Base-by-base conservation (phyloP, 2,329 filamentous ascomycete species). In the Domatiomyces globalis region DNA sequence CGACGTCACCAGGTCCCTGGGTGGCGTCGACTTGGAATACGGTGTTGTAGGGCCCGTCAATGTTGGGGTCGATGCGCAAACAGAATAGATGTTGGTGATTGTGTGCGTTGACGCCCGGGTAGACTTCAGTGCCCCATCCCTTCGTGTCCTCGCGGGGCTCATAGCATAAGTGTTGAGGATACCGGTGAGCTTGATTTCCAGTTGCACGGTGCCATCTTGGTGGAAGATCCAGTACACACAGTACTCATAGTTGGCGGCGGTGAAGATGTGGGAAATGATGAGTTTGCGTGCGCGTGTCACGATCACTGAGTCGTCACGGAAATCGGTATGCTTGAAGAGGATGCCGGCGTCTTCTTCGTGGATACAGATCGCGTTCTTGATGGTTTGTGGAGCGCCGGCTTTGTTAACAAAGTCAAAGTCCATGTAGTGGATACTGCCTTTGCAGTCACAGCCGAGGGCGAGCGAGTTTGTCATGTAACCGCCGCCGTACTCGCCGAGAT, bases 1-100 rank as follows among this genome's bases (percentile, higher is more conserved):
- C 89, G 0, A 90, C 83, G 4, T 84, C 82, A 0, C 80, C 87
- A 0, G 84, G 75, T 0, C 83, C 83, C 1, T 76, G 73, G 1
- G 80, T 75, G 0, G 87, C 84, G 60, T 95, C 89, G 10, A 84
- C 81, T 69, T 89, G 80, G 72, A 87, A 90, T 53, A 95, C 75
- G 0, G 87, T 89, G 66, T 95, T 95, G 56, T 82, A 76, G 1
- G 83, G 79, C 0, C 89, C 89, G 63, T 95, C 89, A 51, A 95
- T 78, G 63, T 90, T 92, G 29, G 88, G 79, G 65, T 95, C 85
- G 44, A 95, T 73, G 43, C 89, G 85, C 44, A 95, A 72, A 64
- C 87, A 95, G 78, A 95, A 95, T 29, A 95, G 76, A 67, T 95
- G 89, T 68, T 95, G 88, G 67, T 95, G 89, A 71, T 95, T 95